These are phyloP conservation scores for Vitellaria paradoxa DNA, from an alignment of 179 eudicot genomes.

Conservation along the genomic window DNA sequence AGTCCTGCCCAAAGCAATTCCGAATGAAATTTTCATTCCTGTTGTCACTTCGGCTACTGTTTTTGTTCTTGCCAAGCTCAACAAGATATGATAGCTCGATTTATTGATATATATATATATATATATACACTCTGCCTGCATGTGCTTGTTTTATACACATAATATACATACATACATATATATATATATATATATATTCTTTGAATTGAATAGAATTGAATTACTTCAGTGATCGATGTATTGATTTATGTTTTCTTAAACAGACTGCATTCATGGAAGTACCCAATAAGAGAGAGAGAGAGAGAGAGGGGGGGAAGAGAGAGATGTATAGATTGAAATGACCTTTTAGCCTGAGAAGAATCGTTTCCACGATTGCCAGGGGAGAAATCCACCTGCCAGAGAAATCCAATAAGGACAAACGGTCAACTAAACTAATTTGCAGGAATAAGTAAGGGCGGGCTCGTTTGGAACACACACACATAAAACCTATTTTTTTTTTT, in stretches of 20 bases:
- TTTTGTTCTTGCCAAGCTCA: slow-evolving; percentile 46
- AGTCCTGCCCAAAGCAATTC: slow-evolving; percentile 41
- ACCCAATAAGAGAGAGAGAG: no score
- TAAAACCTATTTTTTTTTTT: no score
- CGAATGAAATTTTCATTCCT: slow-evolving; percentile 62
- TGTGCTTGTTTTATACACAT: neutral
- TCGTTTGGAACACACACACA: no score
- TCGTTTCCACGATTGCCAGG: slow-evolving; percentile 92
- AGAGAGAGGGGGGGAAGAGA: no score
- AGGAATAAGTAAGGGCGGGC: no score
- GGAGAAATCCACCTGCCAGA: slow-evolving; percentile 80
- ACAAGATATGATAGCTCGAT: slow-evolving; percentile 40
- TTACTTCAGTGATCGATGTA: no score
- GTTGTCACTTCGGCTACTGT: slow-evolving; percentile 56
- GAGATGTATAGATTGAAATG: neutral
- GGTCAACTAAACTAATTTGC: neutral
- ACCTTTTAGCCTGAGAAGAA: slow-evolving; percentile 67
- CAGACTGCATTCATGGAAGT: no score
- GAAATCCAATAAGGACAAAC: neutral
- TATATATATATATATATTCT: neutral
- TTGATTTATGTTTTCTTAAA: no score
- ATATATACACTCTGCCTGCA: neutral
- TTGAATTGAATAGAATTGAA: neutral
- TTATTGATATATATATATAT: neutral
- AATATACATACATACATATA: no score